These are phyloP conservation scores for Capsicum rhomboideum DNA, from an alignment of 257 asterid genomes.

Conservation along the genomic window DNA sequence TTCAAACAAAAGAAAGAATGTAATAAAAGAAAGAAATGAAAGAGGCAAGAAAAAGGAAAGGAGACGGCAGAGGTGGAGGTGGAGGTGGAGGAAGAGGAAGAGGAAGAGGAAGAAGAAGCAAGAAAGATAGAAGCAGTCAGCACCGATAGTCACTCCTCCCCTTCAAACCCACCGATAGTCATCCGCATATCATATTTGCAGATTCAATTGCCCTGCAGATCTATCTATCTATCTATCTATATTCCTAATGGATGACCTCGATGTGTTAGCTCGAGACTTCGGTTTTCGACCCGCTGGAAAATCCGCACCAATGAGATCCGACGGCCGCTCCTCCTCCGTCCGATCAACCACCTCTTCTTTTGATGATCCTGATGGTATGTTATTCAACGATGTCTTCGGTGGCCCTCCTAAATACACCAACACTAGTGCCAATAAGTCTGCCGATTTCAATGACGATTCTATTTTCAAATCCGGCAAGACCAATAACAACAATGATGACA, in stretches of 20 bases:
- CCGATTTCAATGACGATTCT: conserved; percentile 61
- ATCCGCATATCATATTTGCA: not conserved
- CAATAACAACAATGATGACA: conserved; percentile 4
- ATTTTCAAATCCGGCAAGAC: conserved; percentile 18
- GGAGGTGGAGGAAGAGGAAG: not conserved
- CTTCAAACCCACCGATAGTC: not conserved
- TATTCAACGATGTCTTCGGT: conserved; percentile 64
- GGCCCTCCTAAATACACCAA: conserved; percentile 58
- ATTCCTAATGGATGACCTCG: conserved; percentile 72
- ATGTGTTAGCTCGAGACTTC: conserved; percentile 59
- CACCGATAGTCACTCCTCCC: not conserved
- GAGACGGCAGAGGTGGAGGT: not conserved
- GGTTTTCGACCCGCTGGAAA: conserved; percentile 73
- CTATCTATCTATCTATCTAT: not conserved
- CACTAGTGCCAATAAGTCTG: conserved; percentile 14
- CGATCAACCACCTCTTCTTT: conserved; percentile 25
- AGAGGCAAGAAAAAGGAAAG: not conserved
- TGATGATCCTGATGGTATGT: conserved; percentile 24
- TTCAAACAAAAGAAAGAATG: too few relatives aligned
- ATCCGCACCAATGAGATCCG: conserved; percentile 89
- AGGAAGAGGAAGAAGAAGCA: not conserved
- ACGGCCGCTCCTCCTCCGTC: conserved; percentile 13
- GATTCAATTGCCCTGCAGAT: not conserved
- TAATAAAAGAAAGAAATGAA: not conserved
- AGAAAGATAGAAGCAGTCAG: not conserved